Conservation (phyloP, 2,329 filamentous ascomycete species). For the Ceratocystis smalleyi region DNA sequence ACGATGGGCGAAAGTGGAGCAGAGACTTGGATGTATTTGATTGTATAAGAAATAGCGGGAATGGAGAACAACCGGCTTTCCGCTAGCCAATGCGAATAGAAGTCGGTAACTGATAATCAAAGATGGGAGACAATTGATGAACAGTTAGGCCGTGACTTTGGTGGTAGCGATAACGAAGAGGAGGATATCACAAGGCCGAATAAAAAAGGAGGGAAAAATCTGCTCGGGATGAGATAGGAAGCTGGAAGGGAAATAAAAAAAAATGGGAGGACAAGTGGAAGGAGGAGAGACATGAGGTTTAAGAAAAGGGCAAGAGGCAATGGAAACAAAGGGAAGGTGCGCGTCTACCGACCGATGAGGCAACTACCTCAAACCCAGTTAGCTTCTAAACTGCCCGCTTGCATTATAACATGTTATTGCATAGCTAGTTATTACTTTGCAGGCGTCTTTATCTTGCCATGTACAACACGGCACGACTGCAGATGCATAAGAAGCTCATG, state of each 20-base stretch:
- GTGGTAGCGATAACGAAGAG: too few species aligned
- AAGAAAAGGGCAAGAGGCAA: background rate
- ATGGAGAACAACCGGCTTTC: too few species aligned
- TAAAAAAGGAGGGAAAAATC: background rate
- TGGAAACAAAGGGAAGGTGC: slow-evolving; percentile 3
- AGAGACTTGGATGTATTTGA: too few species aligned
- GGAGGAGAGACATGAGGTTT: background rate
- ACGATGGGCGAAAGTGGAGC: slow-evolving; percentile 6
- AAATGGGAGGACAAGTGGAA: background rate
- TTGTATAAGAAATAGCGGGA: too few species aligned
- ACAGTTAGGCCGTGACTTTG: too few species aligned
- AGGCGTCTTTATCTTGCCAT: background rate
- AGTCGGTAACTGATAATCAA: too few species aligned
- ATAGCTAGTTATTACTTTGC: background rate
- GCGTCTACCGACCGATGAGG: background rate
- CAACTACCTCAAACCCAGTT: background rate
- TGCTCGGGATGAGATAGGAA: background rate
- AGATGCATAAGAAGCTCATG: too few species aligned
- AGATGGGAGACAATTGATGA: too few species aligned
- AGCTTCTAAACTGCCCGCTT: background rate
- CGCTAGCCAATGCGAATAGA: too few species aligned
- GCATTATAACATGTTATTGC: background rate
- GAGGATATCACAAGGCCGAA: too few species aligned
- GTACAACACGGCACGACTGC: too few species aligned
- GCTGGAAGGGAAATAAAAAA: background rate